phyloP scores from a whole-genome alignment of 495 filamentous ascomycete genomes.

The Jackrogersella multiformis region DNA sequence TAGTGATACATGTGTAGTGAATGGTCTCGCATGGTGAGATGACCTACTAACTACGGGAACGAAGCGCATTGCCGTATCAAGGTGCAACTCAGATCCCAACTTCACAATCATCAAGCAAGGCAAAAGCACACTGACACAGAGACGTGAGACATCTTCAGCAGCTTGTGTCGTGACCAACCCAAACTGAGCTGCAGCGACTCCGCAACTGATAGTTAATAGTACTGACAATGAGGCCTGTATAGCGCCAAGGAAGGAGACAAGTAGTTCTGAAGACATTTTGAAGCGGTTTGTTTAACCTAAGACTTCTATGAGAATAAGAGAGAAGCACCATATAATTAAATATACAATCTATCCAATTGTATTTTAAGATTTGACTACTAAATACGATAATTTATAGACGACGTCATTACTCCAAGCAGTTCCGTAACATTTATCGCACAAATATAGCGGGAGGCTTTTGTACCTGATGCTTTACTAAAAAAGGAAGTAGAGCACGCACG shows the following conservation, averaged over 20 bases:
- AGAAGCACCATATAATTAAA: neutral
- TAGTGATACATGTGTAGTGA: neutral
- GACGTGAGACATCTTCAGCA: conserved; percentile 70
- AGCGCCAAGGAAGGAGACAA: conserved; percentile 70
- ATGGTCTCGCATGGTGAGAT: neutral
- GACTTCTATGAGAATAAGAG: neutral
- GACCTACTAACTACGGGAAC: conserved; percentile 50
- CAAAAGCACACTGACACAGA: conserved; percentile 75
- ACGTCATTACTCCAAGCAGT: conserved; percentile 18
- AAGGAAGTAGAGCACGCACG: conserved; percentile 18
- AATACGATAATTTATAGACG: conserved; percentile 6
- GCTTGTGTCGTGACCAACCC: conserved; percentile 63
- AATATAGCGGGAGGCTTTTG: neutral
- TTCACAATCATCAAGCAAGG: conserved; percentile 76
- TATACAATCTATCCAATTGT: neutral
- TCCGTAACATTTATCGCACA: conserved; percentile 1
- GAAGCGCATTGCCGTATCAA: conserved; percentile 65
- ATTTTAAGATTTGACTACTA: neutral
- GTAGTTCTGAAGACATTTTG: conserved; percentile 35
- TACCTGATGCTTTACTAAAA: conserved; percentile 32
- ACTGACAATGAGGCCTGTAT: conserved; percentile 77
- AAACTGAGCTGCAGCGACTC: conserved; percentile 66
- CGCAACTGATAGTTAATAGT: conserved; percentile 72
- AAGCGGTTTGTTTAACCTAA: neutral
- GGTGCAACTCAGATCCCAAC: conserved; percentile 71